phyloP scores from a whole-genome alignment of 2,329 filamentous ascomycete genomes.

The Trichoderma atrobrunneum region DNA sequence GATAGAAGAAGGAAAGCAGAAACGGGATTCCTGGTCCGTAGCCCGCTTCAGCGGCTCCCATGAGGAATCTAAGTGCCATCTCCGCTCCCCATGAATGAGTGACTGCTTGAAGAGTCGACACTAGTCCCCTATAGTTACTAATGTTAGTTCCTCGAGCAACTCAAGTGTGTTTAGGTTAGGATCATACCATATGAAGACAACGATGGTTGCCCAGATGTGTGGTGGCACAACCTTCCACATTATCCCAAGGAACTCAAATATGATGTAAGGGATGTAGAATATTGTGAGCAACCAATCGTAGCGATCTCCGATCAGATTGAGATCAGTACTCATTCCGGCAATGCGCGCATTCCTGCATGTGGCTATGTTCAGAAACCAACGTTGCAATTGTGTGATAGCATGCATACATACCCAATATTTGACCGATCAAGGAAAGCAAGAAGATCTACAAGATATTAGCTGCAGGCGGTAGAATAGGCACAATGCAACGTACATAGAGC shows the following conservation, averaged over 20 bases:
- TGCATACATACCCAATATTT: constrained; percentile 22
- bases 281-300: constrained; percentile 29
- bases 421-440: constrained; percentile 25
- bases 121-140: constrained; percentile 19
- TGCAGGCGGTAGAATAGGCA: background rate
- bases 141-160: background rate
- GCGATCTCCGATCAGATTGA: constrained; percentile 23
- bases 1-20: constrained; percentile 35
- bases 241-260: constrained; percentile 26
- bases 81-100: constrained; percentile 24
- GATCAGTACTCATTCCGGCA: constrained; percentile 25
- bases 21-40: constrained; percentile 31
- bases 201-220: constrained; percentile 23
- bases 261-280: constrained; percentile 29
- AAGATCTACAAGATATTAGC: constrained; percentile 14
- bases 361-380: background rate
- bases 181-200: constrained; percentile 26
- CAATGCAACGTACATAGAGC: constrained; percentile 16
- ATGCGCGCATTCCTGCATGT: constrained; percentile 25
- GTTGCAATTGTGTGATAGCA: background rate
- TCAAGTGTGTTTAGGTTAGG: background rate
- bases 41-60: constrained; percentile 32
- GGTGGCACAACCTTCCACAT: constrained; percentile 28
- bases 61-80: constrained; percentile 26
- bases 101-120: constrained; percentile 25